Evolutionary conservation across 768 basidiomycete genomes (phyloP).

Genomic region (Tricholoma flavovirens): DNA sequence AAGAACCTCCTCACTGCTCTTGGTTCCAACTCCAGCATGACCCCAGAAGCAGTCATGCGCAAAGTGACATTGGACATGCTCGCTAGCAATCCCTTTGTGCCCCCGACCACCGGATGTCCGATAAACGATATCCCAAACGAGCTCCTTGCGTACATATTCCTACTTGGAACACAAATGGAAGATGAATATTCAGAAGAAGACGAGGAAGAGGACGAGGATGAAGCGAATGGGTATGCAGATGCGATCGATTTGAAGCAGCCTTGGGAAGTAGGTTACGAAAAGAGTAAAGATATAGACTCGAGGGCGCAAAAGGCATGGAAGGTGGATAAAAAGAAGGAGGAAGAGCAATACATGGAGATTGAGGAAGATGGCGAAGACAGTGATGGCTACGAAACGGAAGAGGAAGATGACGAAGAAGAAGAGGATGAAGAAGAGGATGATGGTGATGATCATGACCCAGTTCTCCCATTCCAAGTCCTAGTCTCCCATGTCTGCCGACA

Average conservation of each 20-base stretch:
- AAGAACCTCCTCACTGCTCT: slow-evolving; percentile 21
- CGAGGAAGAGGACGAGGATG: slow-evolving; percentile 26
- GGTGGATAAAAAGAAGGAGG: slow-evolving; percentile 6
- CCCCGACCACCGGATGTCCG: slow-evolving; percentile 39
- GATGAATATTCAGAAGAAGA: slow-evolving; percentile 29
- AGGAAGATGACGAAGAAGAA: slow-evolving; percentile 9
- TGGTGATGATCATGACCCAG: no score
- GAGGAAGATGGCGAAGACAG: slow-evolving; percentile 16
- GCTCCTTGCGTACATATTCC: slow-evolving; percentile 51
- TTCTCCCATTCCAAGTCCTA: slow-evolving; percentile 42
- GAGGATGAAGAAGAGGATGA: slow-evolving; percentile 12
- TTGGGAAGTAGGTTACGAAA: slow-evolving; percentile 17
- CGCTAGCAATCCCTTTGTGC: slow-evolving; percentile 42
- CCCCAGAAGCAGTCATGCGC: slow-evolving; percentile 25
- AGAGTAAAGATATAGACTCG: slow-evolving; percentile 8
- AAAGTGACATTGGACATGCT: slow-evolving; percentile 32
- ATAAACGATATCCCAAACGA: slow-evolving; percentile 52
- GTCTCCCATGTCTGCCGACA: slow-evolving; percentile 58
- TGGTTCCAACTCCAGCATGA: slow-evolving; percentile 22
- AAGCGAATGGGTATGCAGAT: slow-evolving; percentile 31
- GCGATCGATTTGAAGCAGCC: slow-evolving; percentile 27
- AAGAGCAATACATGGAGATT: neutral
- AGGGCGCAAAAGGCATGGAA: slow-evolving; percentile 10
- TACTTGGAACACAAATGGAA: slow-evolving; percentile 34
- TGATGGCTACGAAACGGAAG: no score